Conservation (phyloP, 345 rosid species). For the Firmiana major region DNA sequence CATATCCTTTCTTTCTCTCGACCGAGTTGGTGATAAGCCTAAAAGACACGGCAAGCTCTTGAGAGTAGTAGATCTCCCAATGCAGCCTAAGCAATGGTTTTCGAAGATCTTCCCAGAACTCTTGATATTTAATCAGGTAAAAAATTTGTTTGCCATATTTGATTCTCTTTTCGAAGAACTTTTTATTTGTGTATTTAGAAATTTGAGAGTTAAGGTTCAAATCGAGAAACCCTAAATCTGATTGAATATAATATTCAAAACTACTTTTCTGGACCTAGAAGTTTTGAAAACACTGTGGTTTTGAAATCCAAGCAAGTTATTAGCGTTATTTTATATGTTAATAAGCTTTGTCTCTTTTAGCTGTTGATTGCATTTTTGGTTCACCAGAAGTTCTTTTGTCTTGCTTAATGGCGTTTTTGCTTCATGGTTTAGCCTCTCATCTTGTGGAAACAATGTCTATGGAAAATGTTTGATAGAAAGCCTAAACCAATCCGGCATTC, state of each 20-base stretch:
- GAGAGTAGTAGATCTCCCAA: neutral
- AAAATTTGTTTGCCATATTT: neutral
- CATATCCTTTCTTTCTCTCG: no score
- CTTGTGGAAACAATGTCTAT: no score
- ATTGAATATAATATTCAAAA: neutral
- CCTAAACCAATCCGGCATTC: neutral
- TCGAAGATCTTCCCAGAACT: neutral
- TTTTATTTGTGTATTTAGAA: neutral
- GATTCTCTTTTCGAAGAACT: neutral
- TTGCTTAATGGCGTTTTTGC: neutral
- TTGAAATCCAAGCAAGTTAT: neutral
- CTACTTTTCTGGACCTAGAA: neutral
- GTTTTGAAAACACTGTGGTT: neutral
- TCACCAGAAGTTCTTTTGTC: neutral
- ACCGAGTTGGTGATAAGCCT: neutral
- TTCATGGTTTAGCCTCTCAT: neutral
- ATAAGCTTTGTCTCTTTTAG: neutral
- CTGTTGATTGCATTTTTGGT: neutral
- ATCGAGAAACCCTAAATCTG: neutral
- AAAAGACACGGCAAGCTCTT: neutral
- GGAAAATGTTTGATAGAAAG: slow-evolving; percentile 10
- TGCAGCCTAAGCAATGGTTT: neutral
- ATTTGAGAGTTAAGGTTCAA: neutral
- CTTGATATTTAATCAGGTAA: neutral
- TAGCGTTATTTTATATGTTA: neutral